Evolutionary conservation across 768 basidiomycete species (phyloP), one percentile per base, ranked within the genome.

Genomic region (Boletellus emodensis): DNA sequence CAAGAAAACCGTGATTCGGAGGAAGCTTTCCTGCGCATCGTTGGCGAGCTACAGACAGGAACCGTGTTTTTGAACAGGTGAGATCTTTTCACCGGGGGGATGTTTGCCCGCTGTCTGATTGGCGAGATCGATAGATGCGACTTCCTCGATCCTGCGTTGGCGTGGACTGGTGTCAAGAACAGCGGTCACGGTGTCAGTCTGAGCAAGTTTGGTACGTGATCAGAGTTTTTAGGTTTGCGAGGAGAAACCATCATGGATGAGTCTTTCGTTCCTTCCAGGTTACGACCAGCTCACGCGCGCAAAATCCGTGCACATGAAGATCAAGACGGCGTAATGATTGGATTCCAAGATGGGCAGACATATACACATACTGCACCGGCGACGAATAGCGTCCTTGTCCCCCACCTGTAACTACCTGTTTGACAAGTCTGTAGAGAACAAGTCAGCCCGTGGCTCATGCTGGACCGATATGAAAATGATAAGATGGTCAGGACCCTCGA

Each of bases 151-250:
- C 95, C 96, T 2, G 92, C 94, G 5, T 73, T 98, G 2, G 80
- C 90, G 0, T 99, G 96, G 96, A 90, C 86, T 3, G 96, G 95
- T 2, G 86, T 91, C 41, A 98, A 97, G 75, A 73, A 96, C 60
- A 93, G 88, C 48, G 96, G 96, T 22, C 75, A 94, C 26, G 96
- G 95, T 1, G 74, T 97, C 52, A 94, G 90, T 61, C 71, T 98
- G 58, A 92, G 90, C 65, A 85, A 86, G 62, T 93, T 90, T 56
- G 94, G 94, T 91, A 49, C 49, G 81, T 57, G 10, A 13, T 44
- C n/a, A 4, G n/a, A 22, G 14, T 24, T 15, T 20, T 42, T 6
- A 6, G 0, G 13, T 20, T 9, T 44, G n/a, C 2, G 24, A 20
- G 37, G 52, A 11, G 28, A 39, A 56, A 32, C 38, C 45, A 10